A percentile compares a stretch with the other conserved stretches of the same genome.
Evolutionary conservation across 441 rosid species (phyloP).

Genomic region (Euphorbia celastroides): DNA sequence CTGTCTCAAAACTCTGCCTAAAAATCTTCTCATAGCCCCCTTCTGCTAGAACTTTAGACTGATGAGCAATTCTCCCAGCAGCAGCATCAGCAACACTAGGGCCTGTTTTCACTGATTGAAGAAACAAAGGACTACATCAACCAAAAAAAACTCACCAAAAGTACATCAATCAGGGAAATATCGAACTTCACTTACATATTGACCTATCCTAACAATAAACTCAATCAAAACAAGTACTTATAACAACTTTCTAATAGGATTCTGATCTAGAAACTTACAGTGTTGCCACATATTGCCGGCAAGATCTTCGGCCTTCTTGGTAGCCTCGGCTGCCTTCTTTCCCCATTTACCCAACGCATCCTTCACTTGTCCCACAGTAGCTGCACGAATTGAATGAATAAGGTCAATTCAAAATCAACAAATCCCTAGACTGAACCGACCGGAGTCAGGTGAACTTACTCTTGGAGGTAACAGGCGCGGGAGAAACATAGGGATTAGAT

Average conservation of each 20-base stretch:
- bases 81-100: slow-evolving; percentile 98
- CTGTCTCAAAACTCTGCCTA: slow-evolving; percentile 73
- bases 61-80: slow-evolving; percentile 91
- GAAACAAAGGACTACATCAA: neutral
- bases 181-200: neutral
- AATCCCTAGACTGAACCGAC: neutral
- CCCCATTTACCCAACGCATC: slow-evolving; percentile 71
- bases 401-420: neutral
- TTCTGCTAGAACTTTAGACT: slow-evolving; percentile 87
- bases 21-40: slow-evolving; percentile 94
- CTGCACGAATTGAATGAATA: slow-evolving; percentile 29
- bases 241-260: neutral
- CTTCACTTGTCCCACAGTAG: slow-evolving; percentile 70
- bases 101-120: slow-evolving; percentile 65
- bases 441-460: slow-evolving; percentile 22
- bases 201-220: neutral
- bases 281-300: slow-evolving; percentile 93
- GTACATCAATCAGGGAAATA: neutral
- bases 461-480: slow-evolving; percentile 45
- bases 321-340: slow-evolving; percentile 71
- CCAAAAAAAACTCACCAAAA: neutral
- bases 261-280: slow-evolving; percentile 31
- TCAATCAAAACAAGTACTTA: neutral
- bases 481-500: slow-evolving; percentile 72
- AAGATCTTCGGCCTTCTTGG: slow-evolving; percentile 84